Percentiles rank a stretch among this genome's conserved stretches.
Conservation (phyloP, 2,329 filamentous ascomycete genomes). For the Phialocephala subalpina region DNA sequence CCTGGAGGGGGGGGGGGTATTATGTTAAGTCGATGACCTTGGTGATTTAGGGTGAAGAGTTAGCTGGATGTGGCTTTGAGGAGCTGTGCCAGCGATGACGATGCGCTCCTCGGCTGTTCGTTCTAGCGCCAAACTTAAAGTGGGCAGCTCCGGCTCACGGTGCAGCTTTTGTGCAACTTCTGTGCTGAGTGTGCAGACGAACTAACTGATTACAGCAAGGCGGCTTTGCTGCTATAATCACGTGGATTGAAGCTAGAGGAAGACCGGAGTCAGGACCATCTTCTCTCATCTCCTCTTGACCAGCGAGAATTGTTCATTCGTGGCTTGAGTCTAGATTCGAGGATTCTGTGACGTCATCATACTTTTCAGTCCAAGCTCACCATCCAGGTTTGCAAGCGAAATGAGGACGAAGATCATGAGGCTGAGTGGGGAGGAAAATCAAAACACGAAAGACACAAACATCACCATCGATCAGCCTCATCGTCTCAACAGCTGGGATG, state of each 20-base stretch:
- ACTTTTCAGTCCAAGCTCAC: neutral
- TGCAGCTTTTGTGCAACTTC: conserved; percentile 7
- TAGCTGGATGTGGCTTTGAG: conserved; percentile 18
- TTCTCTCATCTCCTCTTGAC: neutral
- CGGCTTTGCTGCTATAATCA: neutral
- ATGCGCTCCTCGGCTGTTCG: conserved; percentile 21
- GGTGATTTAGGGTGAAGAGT: conserved; percentile 10
- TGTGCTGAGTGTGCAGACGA: neutral
- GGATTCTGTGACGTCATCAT: conserved; percentile 9
- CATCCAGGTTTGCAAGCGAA: conserved; percentile 15
- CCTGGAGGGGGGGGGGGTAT: conserved; percentile 6
- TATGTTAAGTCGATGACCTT: conserved; percentile 3
- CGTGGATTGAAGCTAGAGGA: neutral
- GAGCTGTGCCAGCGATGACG: conserved; percentile 21
- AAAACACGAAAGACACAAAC: neutral
- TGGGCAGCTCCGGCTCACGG: conserved; percentile 10
- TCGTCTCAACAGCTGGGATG: conserved; percentile 3
- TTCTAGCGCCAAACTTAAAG: conserved; percentile 6
- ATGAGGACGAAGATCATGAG: conserved; percentile 19
- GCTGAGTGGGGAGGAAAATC: conserved; percentile 6
- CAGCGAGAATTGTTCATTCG: neutral
- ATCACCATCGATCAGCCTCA: neutral
- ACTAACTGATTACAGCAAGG: neutral
- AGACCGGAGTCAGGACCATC: conserved; percentile 4
- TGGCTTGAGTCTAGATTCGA: neutral